Evolutionary conservation across 2,329 filamentous ascomycete species (phyloP).

Genomic region (Cercospora sp.): DNA sequence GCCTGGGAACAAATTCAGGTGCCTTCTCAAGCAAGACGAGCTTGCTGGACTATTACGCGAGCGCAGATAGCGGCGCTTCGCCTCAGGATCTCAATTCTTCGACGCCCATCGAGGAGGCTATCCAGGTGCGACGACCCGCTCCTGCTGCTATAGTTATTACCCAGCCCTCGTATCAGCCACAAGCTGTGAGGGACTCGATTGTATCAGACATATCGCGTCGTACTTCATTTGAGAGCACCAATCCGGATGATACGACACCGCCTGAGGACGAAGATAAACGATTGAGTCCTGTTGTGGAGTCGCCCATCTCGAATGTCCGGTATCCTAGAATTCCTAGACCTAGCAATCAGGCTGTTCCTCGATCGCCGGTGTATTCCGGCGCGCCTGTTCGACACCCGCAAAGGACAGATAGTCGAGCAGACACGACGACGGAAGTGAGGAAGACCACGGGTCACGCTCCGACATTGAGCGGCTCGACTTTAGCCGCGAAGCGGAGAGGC

Average conservation of each 20-base stretch:
- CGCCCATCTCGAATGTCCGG: constrained; percentile 46
- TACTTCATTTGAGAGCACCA: constrained; percentile 51
- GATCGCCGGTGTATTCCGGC: constrained; percentile 31
- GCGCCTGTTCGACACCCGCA: not conserved
- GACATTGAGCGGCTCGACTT: constrained; percentile 34
- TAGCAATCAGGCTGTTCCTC: constrained; percentile 49
- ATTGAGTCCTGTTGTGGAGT: constrained; percentile 47
- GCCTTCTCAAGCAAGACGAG: constrained; percentile 20
- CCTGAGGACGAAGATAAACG: constrained; percentile 47
- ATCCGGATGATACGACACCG: constrained; percentile 49
- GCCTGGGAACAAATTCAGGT: constrained; percentile 9
- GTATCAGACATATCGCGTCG: constrained; percentile 37
- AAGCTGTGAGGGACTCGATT: constrained; percentile 26
- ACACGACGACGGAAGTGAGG: constrained; percentile 19
- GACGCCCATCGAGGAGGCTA: constrained; percentile 32
- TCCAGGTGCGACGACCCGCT: constrained; percentile 27
- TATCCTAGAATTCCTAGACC: constrained; percentile 53
- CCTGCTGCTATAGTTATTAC: constrained; percentile 30
- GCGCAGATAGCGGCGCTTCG: constrained; percentile 32
- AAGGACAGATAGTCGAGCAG: not conserved
- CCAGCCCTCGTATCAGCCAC: constrained; percentile 31
- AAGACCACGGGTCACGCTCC: constrained; percentile 20
- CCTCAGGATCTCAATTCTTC: constrained; percentile 24
- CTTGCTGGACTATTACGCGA: constrained; percentile 39
- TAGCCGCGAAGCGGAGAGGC: constrained; percentile 43